Conservation (phyloP, 352 stramenopile genomes). For the Globisporangium takayamanum region DNA sequence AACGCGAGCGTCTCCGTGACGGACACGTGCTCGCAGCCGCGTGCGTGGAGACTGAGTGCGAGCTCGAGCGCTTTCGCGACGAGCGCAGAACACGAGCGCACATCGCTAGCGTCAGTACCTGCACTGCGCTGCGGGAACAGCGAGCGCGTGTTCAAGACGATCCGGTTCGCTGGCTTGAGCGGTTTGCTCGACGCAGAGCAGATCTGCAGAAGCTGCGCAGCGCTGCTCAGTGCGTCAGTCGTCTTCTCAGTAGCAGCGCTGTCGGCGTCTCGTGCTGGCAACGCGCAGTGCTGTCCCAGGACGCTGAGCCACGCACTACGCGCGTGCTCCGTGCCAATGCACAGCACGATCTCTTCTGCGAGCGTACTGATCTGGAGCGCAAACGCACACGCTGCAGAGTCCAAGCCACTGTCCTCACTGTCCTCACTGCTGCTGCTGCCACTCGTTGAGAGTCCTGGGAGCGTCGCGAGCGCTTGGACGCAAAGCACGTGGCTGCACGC, state of each 20-base stretch:
- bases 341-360: constrained; percentile 70
- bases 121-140: constrained; percentile 35
- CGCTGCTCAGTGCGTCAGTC: background rate
- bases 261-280: background rate
- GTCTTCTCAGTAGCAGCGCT: too few species aligned
- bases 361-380: constrained; percentile 69
- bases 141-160: constrained; percentile 55
- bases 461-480: constrained; percentile 23
- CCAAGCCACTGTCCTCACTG: constrained; percentile 11
- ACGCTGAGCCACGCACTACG: constrained; percentile 62
- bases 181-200: constrained; percentile 22
- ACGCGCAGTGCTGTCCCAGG: constrained; percentile 49
- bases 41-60: constrained; percentile 26
- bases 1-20: constrained; percentile 57
- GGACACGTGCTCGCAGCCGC: constrained; percentile 27
- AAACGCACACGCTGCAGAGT: constrained; percentile 21
- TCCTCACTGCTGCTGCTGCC: constrained; percentile 17
- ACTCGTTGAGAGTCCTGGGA: background rate
- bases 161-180: constrained; percentile 41
- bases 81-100: constrained; percentile 15
- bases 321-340: constrained; percentile 47
- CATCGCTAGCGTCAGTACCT: constrained; percentile 11
- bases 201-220: constrained; percentile 11
- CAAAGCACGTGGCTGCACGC: constrained; percentile 39
- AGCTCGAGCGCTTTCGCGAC: constrained; percentile 18